Evolutionary conservation across 2,329 filamentous ascomycete genomes (phyloP), one percentile per base, ranked within the genome.

Genomic region (Juglanconis juglandina): DNA sequence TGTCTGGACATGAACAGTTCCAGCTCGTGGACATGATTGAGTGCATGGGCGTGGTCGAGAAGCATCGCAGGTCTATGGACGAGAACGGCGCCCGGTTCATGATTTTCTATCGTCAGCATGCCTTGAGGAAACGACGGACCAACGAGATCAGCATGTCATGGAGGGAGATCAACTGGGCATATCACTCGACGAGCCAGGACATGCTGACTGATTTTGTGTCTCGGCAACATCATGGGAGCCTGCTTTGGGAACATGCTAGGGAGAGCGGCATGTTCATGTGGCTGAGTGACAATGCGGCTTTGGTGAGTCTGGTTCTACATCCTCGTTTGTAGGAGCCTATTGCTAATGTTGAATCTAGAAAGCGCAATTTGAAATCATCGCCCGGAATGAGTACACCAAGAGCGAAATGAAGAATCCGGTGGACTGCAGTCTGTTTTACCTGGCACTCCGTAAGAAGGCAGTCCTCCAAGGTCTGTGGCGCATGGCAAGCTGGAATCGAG

Each of bases 241-340:
- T 98, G 77, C 77, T 88, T 6, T 99, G 95, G 95, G 84, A 89
- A 64, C 84, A 93, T 67, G 95, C 94, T 1, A 83, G 89, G 51
- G 89, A 96, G 70, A 91, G 89, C 66, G 95, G 95, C 10, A 82
- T 98, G 58, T 97, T 96, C 70, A 94, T 97, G 87, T 99, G 95
- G 94, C 81, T 99, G 64, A 85, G 87, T 0, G 93, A 97, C 72
- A 74, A 81, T 17, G 84, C 82, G 58, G 87, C 92, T 30, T 78
- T 98, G 71, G 91, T 95, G 80, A 73, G 87, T 72, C 56, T 33
- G 34, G 9, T 6, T 39, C 33, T 32, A 1, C n/a, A 33, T 30
- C 8, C 24, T 41, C 33, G 34, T 14, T 17, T 7, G n/a, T 8
- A 5, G 34, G 41, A 37, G 9, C 47, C 56, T n/a, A 44, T 51